Base-by-base conservation (phyloP, 176 grass and related monocot genomes). In the Phragmites australis region DNA sequence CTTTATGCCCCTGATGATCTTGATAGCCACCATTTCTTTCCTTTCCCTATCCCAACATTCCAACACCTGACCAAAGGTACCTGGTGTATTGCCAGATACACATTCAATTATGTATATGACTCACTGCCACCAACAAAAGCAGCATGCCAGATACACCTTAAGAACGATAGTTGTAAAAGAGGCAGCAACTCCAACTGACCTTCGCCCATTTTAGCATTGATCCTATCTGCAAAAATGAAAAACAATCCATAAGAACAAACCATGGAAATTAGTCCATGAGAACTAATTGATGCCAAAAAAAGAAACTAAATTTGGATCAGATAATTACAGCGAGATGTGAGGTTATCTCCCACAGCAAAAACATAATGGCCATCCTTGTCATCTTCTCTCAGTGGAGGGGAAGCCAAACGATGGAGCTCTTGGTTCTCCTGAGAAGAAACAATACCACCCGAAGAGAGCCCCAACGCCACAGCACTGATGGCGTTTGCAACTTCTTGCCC, bases 281-380 rank as follows among this genome's bases (percentile, higher is more conserved):
- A 75, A 31, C 1, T 16, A 80, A 31, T 31, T 5, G 23, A 58
- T 43, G 15, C 5, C 21, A 77, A 2, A 9, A 40, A 79, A 41
- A n/a, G 1, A 42, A 59, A 31, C 12, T 19, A 34, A 32, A 1
- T 17, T 4, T 2, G 29, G 22, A 23, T 39, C 48, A 89, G 75
- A 9, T 88, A 76, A 80, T 93, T 95, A 99, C 96, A 99, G 82
- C 92, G 92, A 79, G 81, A 54, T 32, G 96, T 98, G 22, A 99
- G 90, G 62, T 93, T 93, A 85, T 99, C 96, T 82, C 96, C 96
- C 67, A 99, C 74, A 40, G 88, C 88, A 86, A 99, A 99, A 81
- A 93, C 90, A 84, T 91, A 99, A 58, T 95, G 92, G 0, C 96
- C 96, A 89, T 99, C 92, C 59, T 89, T 93, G 86, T 98, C 96